A percentile compares a stretch with the other conserved stretches of the same genome.
phyloP scores from a whole-genome alignment of 2,329 filamentous ascomycete genomes.

The Beauveria varroae region DNA sequence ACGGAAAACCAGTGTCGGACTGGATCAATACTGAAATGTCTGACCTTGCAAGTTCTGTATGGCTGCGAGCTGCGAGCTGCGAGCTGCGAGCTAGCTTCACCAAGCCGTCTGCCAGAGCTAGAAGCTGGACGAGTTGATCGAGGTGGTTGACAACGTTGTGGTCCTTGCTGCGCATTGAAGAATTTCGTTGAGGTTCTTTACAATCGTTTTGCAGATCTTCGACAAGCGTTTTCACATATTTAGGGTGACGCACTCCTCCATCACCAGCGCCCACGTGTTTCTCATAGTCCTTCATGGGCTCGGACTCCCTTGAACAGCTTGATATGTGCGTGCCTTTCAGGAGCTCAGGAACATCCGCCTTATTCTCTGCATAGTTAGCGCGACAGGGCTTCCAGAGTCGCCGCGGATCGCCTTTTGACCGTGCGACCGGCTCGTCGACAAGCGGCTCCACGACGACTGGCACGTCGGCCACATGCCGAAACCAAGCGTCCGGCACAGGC shows the following conservation, averaged over 20 bases:
- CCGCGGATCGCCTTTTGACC: neutral
- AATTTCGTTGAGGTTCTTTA: neutral
- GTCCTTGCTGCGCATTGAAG: neutral
- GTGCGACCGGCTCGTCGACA: neutral
- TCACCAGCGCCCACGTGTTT: neutral
- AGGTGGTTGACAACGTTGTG: neutral
- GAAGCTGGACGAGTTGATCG: neutral
- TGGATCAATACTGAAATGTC: neutral
- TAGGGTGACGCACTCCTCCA: neutral
- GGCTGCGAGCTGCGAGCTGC: conserved; percentile 3
- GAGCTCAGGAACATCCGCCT: neutral
- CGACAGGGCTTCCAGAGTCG: neutral
- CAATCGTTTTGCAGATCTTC: neutral
- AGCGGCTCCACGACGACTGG: neutral
- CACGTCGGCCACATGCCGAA: neutral
- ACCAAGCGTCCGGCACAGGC: neutral
- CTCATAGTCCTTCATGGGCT: neutral
- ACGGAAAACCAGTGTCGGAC: no score
- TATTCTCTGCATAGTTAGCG: no score
- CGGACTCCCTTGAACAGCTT: neutral
- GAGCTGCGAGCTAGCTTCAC: neutral
- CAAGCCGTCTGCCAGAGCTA: neutral
- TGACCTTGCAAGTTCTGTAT: conserved; percentile 1
- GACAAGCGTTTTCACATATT: neutral
- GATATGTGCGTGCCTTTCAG: neutral